Evolutionary conservation across 208 protist species (phyloP).

Genomic region (Leishmania amazonensis): DNA sequence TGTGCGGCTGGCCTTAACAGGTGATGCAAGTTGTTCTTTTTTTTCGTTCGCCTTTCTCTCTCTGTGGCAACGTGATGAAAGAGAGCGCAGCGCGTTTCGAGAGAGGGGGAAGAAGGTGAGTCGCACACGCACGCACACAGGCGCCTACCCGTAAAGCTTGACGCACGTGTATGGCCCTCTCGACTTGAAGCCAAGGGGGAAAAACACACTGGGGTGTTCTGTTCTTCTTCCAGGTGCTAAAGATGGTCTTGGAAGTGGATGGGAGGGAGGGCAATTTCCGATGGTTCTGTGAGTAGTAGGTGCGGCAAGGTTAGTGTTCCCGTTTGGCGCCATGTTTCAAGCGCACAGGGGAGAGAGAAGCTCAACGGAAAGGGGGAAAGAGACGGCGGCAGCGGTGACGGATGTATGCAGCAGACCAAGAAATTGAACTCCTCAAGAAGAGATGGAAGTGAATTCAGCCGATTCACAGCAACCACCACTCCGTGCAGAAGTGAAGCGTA

Average conservation of each 20-base stretch:
- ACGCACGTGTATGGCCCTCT: background rate
- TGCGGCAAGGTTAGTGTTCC: background rate
- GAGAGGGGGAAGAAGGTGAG: background rate
- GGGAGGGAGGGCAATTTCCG: background rate
- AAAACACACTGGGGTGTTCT: background rate
- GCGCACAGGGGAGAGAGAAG: background rate
- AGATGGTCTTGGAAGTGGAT: too few species aligned
- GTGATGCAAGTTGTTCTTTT: background rate
- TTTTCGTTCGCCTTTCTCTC: background rate
- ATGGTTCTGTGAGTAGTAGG: background rate
- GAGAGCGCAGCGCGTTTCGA: background rate
- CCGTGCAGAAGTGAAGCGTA: background rate
- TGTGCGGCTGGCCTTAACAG: background rate
- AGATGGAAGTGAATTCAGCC: background rate
- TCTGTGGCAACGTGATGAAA: background rate
- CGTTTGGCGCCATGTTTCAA: background rate
- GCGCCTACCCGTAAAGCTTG: background rate
- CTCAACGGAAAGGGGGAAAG: background rate
- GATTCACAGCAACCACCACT: background rate
- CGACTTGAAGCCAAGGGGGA: background rate
- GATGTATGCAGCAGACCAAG: background rate
- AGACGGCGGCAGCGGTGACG: background rate
- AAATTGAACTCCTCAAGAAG: background rate
- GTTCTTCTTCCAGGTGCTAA: background rate
- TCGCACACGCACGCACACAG: background rate